Percentiles rank a stretch among this genome's conserved stretches.
These are phyloP conservation scores for Fusarium virguliforme DNA, from an alignment of 2,329 filamentous ascomycete species.

Conservation along the genomic window DNA sequence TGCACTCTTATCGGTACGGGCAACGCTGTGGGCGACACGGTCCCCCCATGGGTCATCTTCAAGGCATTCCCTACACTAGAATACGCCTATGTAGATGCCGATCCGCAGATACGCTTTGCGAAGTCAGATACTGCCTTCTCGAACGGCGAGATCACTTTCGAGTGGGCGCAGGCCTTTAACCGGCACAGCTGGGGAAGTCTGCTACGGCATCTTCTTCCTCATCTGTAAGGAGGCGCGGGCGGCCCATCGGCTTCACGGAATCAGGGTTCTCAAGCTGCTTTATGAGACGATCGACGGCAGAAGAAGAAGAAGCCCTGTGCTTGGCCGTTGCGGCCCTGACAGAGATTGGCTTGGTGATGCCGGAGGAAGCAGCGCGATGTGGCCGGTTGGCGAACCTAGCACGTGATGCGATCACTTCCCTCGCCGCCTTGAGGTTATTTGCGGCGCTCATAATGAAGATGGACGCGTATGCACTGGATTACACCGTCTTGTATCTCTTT, in stretches of 20 bases:
- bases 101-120: too few relatives aligned
- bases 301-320: too few relatives aligned
- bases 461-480: background rate
- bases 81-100: too few relatives aligned
- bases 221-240: background rate
- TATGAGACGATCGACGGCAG: background rate
- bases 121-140: too few relatives aligned
- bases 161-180: slow-evolving; percentile 1
- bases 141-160: too few relatives aligned
- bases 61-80: too few relatives aligned
- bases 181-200: background rate
- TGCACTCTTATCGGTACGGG: too few relatives aligned
- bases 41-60: too few relatives aligned
- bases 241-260: background rate
- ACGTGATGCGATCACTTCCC: slow-evolving; percentile 1
- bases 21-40: too few relatives aligned
- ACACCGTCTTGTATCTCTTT: background rate
- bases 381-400: background rate
- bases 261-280: slow-evolving; percentile 8
- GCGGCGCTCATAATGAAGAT: slow-evolving; percentile 8
- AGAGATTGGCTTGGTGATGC: too few relatives aligned
- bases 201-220: slow-evolving; percentile 12
- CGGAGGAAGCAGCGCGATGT: too few relatives aligned
- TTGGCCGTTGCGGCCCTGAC: too few relatives aligned
- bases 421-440: slow-evolving; percentile 1